Evolutionary conservation across 495 filamentous ascomycete species (phyloP).

Genomic region (Aspergillus biplanus): DNA sequence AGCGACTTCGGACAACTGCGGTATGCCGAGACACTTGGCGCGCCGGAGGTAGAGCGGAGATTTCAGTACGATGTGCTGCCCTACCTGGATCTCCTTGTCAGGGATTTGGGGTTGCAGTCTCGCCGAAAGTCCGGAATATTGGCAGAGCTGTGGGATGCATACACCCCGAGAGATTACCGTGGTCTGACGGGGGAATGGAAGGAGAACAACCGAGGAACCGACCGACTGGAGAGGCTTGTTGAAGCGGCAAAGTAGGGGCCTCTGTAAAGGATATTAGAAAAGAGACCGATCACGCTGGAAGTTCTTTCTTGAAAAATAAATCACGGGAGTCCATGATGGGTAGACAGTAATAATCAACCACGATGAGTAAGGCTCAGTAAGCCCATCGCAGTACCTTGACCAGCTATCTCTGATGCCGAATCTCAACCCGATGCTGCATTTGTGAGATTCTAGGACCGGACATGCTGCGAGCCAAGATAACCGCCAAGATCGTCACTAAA

Average conservation of each 20-base stretch:
- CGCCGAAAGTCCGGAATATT: constrained; percentile 25
- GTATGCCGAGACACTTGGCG: constrained; percentile 16
- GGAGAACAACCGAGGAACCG: constrained; percentile 4
- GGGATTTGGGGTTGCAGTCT: constrained; percentile 13
- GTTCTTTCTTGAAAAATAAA: not conserved
- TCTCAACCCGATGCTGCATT: constrained; percentile 4
- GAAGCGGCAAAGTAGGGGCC: constrained; percentile 1
- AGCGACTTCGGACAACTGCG: constrained; percentile 6
- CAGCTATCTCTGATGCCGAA: not conserved
- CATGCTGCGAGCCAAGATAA: constrained; percentile 20
- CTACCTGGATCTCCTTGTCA: constrained; percentile 12
- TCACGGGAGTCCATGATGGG: not conserved
- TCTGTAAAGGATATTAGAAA: not conserved
- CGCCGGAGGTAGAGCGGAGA: not conserved
- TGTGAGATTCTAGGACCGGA: constrained; percentile 5
- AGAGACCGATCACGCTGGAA: not conserved
- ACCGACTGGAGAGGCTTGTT: not conserved
- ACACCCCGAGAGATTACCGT: constrained; percentile 55
- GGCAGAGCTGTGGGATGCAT: constrained; percentile 49
- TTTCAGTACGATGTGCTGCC: constrained; percentile 9
- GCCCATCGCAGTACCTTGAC: not conserved
- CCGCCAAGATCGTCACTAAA: not conserved
- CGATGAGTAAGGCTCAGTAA: too few relatives aligned
- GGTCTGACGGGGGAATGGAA: constrained; percentile 53
- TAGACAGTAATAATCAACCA: not conserved